Evolutionary conservation across 176 grass and related monocot species (phyloP), one percentile per base, ranked within the genome.

Genomic region (Pharus latifolius): DNA sequence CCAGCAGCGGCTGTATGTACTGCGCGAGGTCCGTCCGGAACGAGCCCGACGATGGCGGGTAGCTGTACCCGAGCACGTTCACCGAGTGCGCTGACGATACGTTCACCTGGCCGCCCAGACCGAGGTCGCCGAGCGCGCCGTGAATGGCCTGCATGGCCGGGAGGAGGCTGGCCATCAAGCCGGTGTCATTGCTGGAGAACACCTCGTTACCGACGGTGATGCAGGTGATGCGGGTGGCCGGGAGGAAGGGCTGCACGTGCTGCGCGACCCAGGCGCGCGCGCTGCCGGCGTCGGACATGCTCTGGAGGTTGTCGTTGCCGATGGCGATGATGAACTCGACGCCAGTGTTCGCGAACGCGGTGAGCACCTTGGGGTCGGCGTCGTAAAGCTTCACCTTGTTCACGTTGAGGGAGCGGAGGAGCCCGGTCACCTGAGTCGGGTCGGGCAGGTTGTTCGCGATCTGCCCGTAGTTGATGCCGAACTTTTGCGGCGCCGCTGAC

Each of bases 381-480:
- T 96, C 91, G 29, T 96, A 96, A 12, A 96, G 81, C 87, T 91
- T 96, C 77, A 96, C 84, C 80, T 63, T 82, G 67, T 73, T 87
- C 29, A 96, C 87, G 67, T 78, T 84, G 60, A 96, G 46, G 1
- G 91, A 87, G 53, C 24, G 83, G 56, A 96, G 80, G 40, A 96
- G 80, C 17, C 30, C n/a, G 6, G 68, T 69, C 45, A 96, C 91
- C 44, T 53, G 77, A 40, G 80, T 63, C 27, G 83, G 91, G 51
- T 85, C 71, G 0, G 91, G 91, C 10, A 96, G 77, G 52, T 96
- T 73, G 77, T 96, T 80, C 23, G 91, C 91, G 48, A 96, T 67
- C 68, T 96, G 91, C 16, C 91, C 91, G 17, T 96, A 96, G 63
- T 96, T 96, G 60, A 96, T 96, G 35, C 91, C 91, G 27, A 91